Conservation (phyloP, 345 rosid species). For the Triadica sebifera region DNA sequence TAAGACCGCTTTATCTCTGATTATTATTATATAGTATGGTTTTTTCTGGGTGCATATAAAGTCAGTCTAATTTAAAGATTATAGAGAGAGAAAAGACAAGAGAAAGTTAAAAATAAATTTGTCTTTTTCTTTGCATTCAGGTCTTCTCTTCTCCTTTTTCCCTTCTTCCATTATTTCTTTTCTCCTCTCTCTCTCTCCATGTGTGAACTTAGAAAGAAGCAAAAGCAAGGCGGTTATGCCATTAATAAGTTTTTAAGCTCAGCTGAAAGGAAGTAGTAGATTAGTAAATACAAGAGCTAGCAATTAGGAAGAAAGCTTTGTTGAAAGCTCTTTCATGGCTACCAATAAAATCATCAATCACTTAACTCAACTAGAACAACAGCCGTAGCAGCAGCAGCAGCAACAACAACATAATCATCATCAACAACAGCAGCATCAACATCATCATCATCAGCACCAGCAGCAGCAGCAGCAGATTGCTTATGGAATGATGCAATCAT, state of each 20-base stretch:
- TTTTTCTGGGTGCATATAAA: slow-evolving; percentile 7
- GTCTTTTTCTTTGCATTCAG: slow-evolving; percentile 44
- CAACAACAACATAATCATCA: slow-evolving; percentile 21
- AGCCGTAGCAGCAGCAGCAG: slow-evolving; percentile 27
- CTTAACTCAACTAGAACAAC: slow-evolving; percentile 32
- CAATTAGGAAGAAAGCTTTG: background rate
- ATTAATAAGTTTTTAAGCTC: slow-evolving; percentile 39
- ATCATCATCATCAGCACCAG: slow-evolving; percentile 22
- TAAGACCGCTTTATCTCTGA: slow-evolving; percentile 55
- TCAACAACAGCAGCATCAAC: slow-evolving; percentile 16
- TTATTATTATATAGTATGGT: slow-evolving; percentile 4
- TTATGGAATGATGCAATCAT: slow-evolving; percentile 50
- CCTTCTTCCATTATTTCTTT: slow-evolving; percentile 23
- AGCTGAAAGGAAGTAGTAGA: slow-evolving; percentile 13
- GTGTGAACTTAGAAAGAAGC: slow-evolving; percentile 29
- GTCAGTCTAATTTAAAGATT: slow-evolving; percentile 18
- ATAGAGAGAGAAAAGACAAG: background rate
- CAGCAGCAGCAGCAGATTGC: slow-evolving; percentile 38
- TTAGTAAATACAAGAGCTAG: slow-evolving; percentile 1
- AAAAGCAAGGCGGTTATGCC: slow-evolving; percentile 25
- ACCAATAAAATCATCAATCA: slow-evolving; percentile 36
- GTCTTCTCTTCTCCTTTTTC: slow-evolving; percentile 11
- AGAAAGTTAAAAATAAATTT: slow-evolving; percentile 22
- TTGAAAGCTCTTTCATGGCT: slow-evolving; percentile 40
- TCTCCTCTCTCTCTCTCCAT: background rate